A percentile compares a stretch with the other conserved stretches of the same genome.
phyloP scores from a whole-genome alignment of 2,329 filamentous ascomycete genomes.

The Leptographium lundbergii region DNA sequence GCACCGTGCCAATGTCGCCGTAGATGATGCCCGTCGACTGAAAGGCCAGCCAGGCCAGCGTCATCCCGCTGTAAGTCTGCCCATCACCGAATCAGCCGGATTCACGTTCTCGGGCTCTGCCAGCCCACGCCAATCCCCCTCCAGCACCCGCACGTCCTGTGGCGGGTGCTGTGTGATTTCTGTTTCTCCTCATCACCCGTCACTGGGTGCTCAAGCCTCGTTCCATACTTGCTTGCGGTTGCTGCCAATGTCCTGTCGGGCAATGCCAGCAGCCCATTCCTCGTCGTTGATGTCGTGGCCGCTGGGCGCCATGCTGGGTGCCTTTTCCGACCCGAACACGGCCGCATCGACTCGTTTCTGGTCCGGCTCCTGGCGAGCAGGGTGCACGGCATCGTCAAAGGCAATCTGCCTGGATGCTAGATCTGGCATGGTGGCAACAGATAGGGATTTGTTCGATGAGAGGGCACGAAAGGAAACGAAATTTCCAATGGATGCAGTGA shows the following conservation, averaged over 20 bases:
- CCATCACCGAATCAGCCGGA: slow-evolving; percentile 4
- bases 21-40: slow-evolving; percentile 57
- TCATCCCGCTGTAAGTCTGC: slow-evolving; percentile 14
- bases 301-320: neutral
- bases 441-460: neutral
- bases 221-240: slow-evolving; percentile 12
- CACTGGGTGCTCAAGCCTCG: neutral
- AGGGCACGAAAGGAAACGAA: too few species aligned
- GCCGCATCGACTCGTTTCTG: neutral
- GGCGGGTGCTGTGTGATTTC: neutral
- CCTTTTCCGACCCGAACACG: neutral
- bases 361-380: neutral
- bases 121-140: neutral
- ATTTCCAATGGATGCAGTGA: neutral
- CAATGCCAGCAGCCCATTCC: slow-evolving; percentile 10
- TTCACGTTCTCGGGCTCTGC: neutral
- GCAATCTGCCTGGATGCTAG: neutral
- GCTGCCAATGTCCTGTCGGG: slow-evolving; percentile 7
- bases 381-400: slow-evolving; percentile 3
- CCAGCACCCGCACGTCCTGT: neutral
- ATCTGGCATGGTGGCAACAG: neutral
- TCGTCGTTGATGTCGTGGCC: slow-evolving; percentile 8
- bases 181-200: neutral
- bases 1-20: slow-evolving; percentile 47
- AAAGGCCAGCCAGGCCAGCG: slow-evolving; percentile 39